Evolutionary conservation across 306 rosid species (phyloP).

Genomic region (Prunus armeniaca): DNA sequence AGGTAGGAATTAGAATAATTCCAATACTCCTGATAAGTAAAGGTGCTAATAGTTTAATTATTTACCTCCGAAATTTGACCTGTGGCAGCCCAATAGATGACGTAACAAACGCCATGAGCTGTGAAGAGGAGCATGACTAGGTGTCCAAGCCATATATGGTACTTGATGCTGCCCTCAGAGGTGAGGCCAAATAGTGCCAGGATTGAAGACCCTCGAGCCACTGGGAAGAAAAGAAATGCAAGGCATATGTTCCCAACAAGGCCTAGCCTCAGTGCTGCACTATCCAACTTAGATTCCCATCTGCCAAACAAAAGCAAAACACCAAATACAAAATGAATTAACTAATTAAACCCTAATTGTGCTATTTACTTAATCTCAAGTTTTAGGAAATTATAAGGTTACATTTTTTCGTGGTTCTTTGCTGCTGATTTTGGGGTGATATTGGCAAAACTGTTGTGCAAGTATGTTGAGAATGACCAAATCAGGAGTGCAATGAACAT

Average conservation of each 20-base stretch:
- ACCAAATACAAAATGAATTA: not conserved
- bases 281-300: slow-evolving; percentile 54
- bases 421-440: slow-evolving; percentile 43
- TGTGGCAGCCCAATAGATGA: slow-evolving; percentile 46
- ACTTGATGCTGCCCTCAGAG: slow-evolving; percentile 67
- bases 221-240: slow-evolving; percentile 64
- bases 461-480: slow-evolving; percentile 50
- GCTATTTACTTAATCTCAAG: not conserved
- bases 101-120: slow-evolving; percentile 53
- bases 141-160: slow-evolving; percentile 84
- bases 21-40: too few species aligned
- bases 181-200: slow-evolving; percentile 64
- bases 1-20: too few species aligned
- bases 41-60: not conserved
- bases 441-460: slow-evolving; percentile 27
- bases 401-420: slow-evolving; percentile 42
- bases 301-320: slow-evolving; percentile 32
- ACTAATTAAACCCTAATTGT: not conserved
- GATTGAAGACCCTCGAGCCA: slow-evolving; percentile 73
- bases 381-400: slow-evolving; percentile 6
- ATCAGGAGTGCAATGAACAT: slow-evolving; percentile 67
- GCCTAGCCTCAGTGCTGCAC: slow-evolving; percentile 41
- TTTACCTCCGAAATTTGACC: slow-evolving; percentile 40
- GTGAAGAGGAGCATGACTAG: slow-evolving; percentile 59
- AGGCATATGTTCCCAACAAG: slow-evolving; percentile 56